Evolutionary conservation across 352 stramenopile genomes (phyloP).

Genomic region (Bremia lactucae): DNA sequence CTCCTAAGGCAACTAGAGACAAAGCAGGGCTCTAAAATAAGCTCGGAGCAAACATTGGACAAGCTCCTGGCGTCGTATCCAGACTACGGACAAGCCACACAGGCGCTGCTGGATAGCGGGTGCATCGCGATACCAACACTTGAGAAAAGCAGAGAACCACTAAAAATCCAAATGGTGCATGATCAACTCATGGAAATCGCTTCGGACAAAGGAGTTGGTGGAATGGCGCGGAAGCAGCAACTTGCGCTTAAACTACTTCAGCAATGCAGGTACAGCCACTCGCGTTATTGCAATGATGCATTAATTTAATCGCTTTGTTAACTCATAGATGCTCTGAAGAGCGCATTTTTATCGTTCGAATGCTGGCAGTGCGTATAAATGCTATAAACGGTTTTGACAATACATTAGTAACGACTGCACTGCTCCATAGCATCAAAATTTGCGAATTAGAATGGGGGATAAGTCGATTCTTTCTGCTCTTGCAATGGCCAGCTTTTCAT

Average conservation of each 20-base stretch:
- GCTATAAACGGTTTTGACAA: neutral
- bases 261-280: constrained; percentile 26
- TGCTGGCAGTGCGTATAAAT: constrained; percentile 47
- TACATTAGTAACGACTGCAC: constrained; percentile 1
- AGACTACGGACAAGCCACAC: constrained; percentile 46
- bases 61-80: constrained; percentile 28
- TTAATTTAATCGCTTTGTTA: neutral
- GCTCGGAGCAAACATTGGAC: constrained; percentile 14
- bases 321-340: constrained; percentile 37
- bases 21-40: constrained; percentile 1
- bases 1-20: constrained; percentile 36
- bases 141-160: constrained; percentile 3
- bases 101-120: constrained; percentile 31
- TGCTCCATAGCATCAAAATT: constrained; percentile 55
- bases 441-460: constrained; percentile 72
- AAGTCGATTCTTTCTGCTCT: constrained; percentile 70
- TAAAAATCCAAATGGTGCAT: constrained; percentile 45
- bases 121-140: constrained; percentile 11
- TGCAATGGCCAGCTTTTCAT: constrained; percentile 28
- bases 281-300: neutral
- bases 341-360: constrained; percentile 49
- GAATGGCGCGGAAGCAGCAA: constrained; percentile 50
- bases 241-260: constrained; percentile 42
- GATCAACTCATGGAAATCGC: constrained; percentile 45
- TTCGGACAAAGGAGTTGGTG: constrained; percentile 42